Conservation (phyloP, 129 eudicot genomes). For the Chrysanthemum makinoi region DNA sequence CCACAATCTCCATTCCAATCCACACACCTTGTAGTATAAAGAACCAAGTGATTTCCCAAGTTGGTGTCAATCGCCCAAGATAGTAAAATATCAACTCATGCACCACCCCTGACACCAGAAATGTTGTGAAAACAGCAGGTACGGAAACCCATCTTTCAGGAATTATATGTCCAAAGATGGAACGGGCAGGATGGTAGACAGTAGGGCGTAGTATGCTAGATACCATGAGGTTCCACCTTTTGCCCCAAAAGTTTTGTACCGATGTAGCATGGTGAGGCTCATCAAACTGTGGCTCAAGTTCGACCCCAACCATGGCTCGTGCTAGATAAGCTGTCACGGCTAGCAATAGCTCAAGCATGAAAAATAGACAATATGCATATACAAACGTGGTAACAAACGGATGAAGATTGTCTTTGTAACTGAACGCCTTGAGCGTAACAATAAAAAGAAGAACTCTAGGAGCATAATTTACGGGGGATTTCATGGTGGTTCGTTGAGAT, state of each 20-base stretch:
- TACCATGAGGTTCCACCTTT: constrained; percentile 63
- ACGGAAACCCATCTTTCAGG: constrained; percentile 16
- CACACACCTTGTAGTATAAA: constrained; percentile 53
- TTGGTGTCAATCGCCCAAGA: constrained; percentile 37
- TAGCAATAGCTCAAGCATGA: constrained; percentile 33
- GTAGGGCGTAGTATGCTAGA: constrained; percentile 36
- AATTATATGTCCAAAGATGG: background rate
- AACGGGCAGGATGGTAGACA: constrained; percentile 35
- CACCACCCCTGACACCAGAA: constrained; percentile 48
- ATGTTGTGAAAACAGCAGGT: constrained; percentile 28
- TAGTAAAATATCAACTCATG: constrained; percentile 48
- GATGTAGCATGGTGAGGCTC: constrained; percentile 57
- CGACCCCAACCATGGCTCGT: constrained; percentile 22
- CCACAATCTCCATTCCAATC: constrained; percentile 39
- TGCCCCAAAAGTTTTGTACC: constrained; percentile 65
- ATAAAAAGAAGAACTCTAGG: constrained; percentile 7
- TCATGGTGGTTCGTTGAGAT: constrained; percentile 10
- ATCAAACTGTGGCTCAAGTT: constrained; percentile 51
- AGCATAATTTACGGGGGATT: constrained; percentile 9
- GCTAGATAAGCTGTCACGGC: constrained; percentile 21
- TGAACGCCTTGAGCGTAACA: background rate
- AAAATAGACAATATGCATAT: constrained; percentile 25
- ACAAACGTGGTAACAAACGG: constrained; percentile 11
- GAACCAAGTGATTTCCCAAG: constrained; percentile 37
- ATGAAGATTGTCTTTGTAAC: constrained; percentile 15